Percentiles rank a stretch among this genome's conserved stretches.
These are phyloP conservation scores for Fusarium liriodendri DNA, from an alignment of 2,329 filamentous ascomycete genomes.

Conservation along the genomic window DNA sequence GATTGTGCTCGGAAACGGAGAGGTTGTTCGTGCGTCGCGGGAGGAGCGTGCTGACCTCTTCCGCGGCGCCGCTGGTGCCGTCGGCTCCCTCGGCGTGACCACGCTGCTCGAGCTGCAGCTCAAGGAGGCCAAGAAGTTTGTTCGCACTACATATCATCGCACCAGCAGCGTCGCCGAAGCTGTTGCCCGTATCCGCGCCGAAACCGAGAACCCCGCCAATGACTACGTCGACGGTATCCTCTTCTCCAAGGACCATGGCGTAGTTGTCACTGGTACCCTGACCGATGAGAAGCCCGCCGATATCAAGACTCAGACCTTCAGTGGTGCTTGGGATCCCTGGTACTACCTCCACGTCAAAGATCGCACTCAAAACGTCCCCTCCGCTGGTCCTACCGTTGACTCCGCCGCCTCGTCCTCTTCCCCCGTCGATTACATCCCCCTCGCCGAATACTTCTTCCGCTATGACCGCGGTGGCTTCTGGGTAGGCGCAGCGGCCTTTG, in stretches of 20 bases:
- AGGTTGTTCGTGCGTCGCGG: conserved; percentile 65
- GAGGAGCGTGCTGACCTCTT: conserved; percentile 70
- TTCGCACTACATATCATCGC: conserved; percentile 68
- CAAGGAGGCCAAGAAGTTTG: conserved; percentile 64
- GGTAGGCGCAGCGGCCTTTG: conserved; percentile 74
- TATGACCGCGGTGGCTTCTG: conserved; percentile 83
- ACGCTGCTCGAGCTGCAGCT: conserved; percentile 73
- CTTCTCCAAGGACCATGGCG: conserved; percentile 64
- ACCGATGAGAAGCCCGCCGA: conserved; percentile 56
- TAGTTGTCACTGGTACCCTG: conserved; percentile 71
- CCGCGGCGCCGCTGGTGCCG: conserved; percentile 72
- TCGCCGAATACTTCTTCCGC: conserved; percentile 80
- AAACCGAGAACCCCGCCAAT: conserved; percentile 51
- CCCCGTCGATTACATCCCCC: conserved; percentile 68
- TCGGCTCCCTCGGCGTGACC: conserved; percentile 74
- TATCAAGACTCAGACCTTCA: conserved; percentile 63
- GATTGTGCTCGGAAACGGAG: conserved; percentile 72
- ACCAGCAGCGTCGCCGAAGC: conserved; percentile 53
- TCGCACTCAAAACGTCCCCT: conserved; percentile 46
- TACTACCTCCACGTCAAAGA: conserved; percentile 76
- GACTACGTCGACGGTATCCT: conserved; percentile 79
- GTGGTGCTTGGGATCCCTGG: conserved; percentile 74
- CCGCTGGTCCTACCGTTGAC: conserved; percentile 26
- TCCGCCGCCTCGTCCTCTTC: conserved; percentile 37
- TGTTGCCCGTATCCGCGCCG: conserved; percentile 56